Evolutionary conservation across 768 basidiomycete species (phyloP).

Genomic region (Gymnopilus dilepis): DNA sequence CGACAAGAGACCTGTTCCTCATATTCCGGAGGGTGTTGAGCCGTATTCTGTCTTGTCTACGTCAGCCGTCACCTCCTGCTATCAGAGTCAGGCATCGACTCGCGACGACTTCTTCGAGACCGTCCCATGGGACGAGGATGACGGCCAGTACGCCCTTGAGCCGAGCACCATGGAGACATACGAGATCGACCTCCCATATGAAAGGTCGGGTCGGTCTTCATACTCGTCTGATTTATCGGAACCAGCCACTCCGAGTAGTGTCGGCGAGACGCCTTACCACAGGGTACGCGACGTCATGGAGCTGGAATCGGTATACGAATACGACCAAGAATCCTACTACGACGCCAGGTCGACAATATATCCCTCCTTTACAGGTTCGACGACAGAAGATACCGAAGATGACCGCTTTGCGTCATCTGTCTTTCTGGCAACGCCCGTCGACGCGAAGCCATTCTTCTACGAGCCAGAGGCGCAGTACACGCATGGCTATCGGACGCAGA

Average conservation of each 20-base stretch:
- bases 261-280: conserved; percentile 1
- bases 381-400: conserved; percentile 24
- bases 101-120: conserved; percentile 17
- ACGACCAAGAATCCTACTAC: conserved; percentile 15
- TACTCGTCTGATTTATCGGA: conserved; percentile 26
- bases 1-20: conserved; percentile 23
- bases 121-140: conserved; percentile 14
- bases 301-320: conserved; percentile 16
- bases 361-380: conserved; percentile 17
- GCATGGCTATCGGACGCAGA: conserved; percentile 26
- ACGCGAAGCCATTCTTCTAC: conserved; percentile 25
- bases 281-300: conserved; percentile 14
- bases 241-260: conserved; percentile 27
- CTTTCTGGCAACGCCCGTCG: conserved; percentile 29
- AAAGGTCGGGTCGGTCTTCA: conserved; percentile 23
- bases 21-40: conserved; percentile 25
- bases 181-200: conserved; percentile 18
- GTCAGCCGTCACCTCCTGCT: conserved; percentile 17
- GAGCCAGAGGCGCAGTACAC: conserved; percentile 19
- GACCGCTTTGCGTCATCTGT: conserved; percentile 30
- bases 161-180: conserved; percentile 19
- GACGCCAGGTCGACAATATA: conserved; percentile 21
- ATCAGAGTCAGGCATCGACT: conserved; percentile 19
- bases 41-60: conserved; percentile 28
- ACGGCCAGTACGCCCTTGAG: conserved; percentile 9